Evolutionary conservation across 1,139 yeast species (phyloP).

Genomic region (Yarrowia galli): DNA sequence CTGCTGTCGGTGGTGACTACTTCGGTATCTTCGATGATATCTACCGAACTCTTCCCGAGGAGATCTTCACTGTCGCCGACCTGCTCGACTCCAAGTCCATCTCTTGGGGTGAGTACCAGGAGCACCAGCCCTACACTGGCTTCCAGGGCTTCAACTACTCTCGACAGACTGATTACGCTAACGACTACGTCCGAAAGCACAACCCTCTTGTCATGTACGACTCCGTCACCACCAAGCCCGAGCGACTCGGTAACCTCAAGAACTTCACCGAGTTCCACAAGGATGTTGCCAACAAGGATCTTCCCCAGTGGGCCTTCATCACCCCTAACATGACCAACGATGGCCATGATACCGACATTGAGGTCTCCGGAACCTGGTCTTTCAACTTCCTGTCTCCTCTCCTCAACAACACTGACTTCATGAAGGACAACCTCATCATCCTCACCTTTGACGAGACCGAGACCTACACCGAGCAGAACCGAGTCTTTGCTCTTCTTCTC

Average conservation of each 20-base stretch:
- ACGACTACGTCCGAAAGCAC: constrained; percentile 60
- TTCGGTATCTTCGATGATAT: constrained; percentile 57
- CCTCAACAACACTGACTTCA: constrained; percentile 55
- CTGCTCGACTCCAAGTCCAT: constrained; percentile 55
- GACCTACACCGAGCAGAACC: constrained; percentile 54
- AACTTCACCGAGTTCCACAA: constrained; percentile 55
- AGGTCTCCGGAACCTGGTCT: constrained; percentile 56
- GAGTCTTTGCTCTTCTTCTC: constrained; percentile 55
- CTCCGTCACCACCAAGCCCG: constrained; percentile 50
- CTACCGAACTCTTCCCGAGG: constrained; percentile 54
- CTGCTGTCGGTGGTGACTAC: constrained; percentile 59
- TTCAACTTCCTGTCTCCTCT: constrained; percentile 54
- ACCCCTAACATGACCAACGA: constrained; percentile 61
- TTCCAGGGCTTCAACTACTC: constrained; percentile 57
- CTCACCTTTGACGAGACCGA: constrained; percentile 60
- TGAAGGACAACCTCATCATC: constrained; percentile 54
- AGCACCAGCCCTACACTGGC: constrained; percentile 59
- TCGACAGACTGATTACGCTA: constrained; percentile 54
- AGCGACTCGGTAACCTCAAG: constrained; percentile 55
- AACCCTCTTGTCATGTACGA: constrained; percentile 57
- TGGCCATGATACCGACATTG: constrained; percentile 58
- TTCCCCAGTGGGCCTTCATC: constrained; percentile 60
- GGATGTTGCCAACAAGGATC: constrained; percentile 52
- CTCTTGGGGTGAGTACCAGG: constrained; percentile 61
- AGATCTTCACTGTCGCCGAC: constrained; percentile 57